phyloP scores from a whole-genome alignment of 495 filamentous ascomycete genomes.

The Penicillium chermesinum region DNA sequence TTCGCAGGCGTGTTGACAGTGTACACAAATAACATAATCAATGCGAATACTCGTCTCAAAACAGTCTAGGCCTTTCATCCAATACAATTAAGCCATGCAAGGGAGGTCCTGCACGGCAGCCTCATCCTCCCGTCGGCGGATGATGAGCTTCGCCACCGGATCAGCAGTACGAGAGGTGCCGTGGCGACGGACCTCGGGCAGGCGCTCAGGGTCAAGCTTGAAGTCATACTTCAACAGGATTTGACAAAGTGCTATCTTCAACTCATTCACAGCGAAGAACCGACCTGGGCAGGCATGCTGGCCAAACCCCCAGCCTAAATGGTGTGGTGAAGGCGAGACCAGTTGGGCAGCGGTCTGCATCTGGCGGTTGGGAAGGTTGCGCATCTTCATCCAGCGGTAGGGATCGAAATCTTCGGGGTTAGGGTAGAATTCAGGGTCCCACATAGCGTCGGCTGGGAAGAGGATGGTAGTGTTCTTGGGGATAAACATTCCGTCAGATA shows the following conservation, averaged over 20 bases:
- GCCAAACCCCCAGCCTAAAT: conserved; percentile 49
- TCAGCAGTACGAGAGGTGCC: too few relatives aligned
- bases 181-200: too few relatives aligned
- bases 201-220: conserved; percentile 16
- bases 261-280: conserved; percentile 48
- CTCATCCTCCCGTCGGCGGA: too few relatives aligned
- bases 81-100: too few relatives aligned
- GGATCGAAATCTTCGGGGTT: conserved; percentile 48
- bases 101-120: too few relatives aligned
- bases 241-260: conserved; percentile 48
- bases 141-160: too few relatives aligned
- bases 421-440: conserved; percentile 1
- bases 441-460: neutral
- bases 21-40: too few relatives aligned
- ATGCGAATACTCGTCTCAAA: too few relatives aligned
- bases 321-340: conserved; percentile 35
- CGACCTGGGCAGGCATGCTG: conserved; percentile 47
- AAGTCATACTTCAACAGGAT: conserved; percentile 49
- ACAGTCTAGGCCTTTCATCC: too few relatives aligned
- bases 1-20: too few relatives aligned
- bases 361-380: conserved; percentile 16
- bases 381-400: conserved; percentile 46
- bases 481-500: neutral
- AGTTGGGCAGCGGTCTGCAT: conserved; percentile 32
- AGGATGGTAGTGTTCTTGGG: neutral